Evolutionary conservation across 805 yeast genomes (phyloP).

Genomic region (Metschnikowia borealis): DNA sequence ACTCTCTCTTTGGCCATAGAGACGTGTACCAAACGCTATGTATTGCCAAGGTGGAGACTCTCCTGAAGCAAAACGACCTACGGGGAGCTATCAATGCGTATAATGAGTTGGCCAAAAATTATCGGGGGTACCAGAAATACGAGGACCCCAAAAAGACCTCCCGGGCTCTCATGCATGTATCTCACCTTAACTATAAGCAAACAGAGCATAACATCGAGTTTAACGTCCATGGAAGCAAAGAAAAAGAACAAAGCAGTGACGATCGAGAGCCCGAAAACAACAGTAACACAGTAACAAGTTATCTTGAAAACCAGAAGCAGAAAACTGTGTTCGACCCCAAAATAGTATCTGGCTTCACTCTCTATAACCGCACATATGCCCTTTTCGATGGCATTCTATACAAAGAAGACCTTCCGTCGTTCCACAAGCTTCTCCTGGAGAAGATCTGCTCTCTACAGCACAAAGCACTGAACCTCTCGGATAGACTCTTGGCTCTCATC

Average conservation of each 20-base stretch:
- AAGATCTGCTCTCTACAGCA: conserved; percentile 9
- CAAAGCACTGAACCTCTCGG: conserved; percentile 12
- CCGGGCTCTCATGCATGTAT: conserved; percentile 11
- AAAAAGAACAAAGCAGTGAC: too few species aligned
- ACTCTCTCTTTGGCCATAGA: conserved; percentile 31
- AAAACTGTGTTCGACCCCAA: neutral
- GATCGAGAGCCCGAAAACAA: too few species aligned
- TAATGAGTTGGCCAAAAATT: conserved; percentile 16
- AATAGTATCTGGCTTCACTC: conserved; percentile 23
- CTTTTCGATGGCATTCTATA: conserved; percentile 26
- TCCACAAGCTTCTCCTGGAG: conserved; percentile 20
- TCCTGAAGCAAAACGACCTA: conserved; percentile 21
- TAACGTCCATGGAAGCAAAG: neutral
- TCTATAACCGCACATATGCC: conserved; percentile 16
- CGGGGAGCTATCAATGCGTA: conserved; percentile 23
- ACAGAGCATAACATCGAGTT: conserved; percentile 18
- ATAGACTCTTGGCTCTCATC: conserved; percentile 19
- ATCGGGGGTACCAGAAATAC: conserved; percentile 18
- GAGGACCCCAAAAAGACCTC: conserved; percentile 7
- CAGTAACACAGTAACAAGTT: too few species aligned
- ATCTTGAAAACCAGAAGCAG: neutral
- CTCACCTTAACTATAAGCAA: conserved; percentile 9
- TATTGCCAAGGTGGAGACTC: conserved; percentile 30
- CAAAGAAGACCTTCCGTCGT: conserved; percentile 31
- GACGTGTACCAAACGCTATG: conserved; percentile 25